Conservation (phyloP, 768 basidiomycete species). For the Suillus subluteus region DNA sequence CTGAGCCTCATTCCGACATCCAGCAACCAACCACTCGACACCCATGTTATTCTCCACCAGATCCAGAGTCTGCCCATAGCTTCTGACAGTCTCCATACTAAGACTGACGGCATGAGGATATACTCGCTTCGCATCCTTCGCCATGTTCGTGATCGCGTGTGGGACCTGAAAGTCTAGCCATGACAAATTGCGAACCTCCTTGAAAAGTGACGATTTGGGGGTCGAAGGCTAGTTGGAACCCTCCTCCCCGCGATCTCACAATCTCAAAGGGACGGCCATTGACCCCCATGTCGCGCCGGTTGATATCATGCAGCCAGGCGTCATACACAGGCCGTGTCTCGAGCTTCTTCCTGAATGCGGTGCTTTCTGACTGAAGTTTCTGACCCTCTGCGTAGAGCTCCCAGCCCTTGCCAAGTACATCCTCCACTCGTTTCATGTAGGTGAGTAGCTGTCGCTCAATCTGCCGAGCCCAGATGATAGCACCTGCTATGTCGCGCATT, state of each 20-base stretch:
- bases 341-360: constrained; percentile 93
- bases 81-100: constrained; percentile 99
- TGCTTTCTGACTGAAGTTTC: constrained; percentile 89
- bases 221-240: constrained; percentile 91
- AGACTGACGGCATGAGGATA: constrained; percentile 97
- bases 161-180: constrained; percentile 98
- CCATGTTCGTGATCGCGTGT: constrained; percentile 93
- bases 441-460: constrained; percentile 94
- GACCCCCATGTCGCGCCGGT: constrained; percentile 88
- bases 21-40: constrained; percentile 93
- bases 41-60: constrained; percentile 88
- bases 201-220: constrained; percentile 99
- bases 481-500: constrained; percentile 97
- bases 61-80: constrained; percentile 94
- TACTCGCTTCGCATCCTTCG: constrained; percentile 97
- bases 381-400: constrained; percentile 99
- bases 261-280: constrained; percentile 94
- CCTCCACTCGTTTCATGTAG: constrained; percentile 99
- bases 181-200: constrained; percentile 93
- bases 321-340: constrained; percentile 94
- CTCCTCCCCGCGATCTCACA: constrained; percentile 70
- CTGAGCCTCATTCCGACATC: constrained; percentile 91
- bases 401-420: constrained; percentile 98
- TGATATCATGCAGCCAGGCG: constrained; percentile 96
- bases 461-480: constrained; percentile 99